A percentile compares a stretch with the other conserved stretches of the same genome.
These are phyloP conservation scores for Globisporangium rhizosaccharum DNA, from an alignment of 352 stramenopile species.

Conservation along the genomic window DNA sequence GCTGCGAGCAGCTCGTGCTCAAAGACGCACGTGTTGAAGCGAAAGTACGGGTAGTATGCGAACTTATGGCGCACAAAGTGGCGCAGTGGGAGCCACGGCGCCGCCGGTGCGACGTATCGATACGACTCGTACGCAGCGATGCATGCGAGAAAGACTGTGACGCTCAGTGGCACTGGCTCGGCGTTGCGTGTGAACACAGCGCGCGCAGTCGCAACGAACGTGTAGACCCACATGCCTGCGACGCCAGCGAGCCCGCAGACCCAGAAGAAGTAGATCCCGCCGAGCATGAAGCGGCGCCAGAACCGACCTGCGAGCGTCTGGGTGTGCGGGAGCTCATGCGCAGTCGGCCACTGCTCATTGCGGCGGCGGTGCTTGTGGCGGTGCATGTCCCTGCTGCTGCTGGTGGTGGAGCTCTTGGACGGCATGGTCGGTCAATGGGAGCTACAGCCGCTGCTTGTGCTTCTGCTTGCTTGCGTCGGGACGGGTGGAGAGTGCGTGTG, in stretches of 20 bases:
- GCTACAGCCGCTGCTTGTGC: too few species aligned
- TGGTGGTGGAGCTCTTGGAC: too few species aligned
- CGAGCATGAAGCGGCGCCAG: conserved; percentile 26
- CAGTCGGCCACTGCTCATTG: conserved; percentile 2
- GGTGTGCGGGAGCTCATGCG: conserved; percentile 1
- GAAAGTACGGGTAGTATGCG: conserved; percentile 34
- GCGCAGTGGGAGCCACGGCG: conserved; percentile 27
- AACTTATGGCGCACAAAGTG: conserved; percentile 18
- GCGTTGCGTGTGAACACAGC: conserved; percentile 13
- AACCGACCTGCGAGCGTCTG: conserved; percentile 22
- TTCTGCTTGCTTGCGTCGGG: too few species aligned
- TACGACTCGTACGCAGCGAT: conserved; percentile 45
- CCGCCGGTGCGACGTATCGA: conserved; percentile 20
- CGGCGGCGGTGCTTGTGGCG: not conserved
- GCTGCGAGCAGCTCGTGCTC: conserved; percentile 11
- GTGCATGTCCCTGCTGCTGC: too few species aligned
- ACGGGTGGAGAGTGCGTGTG: too few species aligned
- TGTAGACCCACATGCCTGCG: conserved; percentile 21
- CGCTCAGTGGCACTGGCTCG: conserved; percentile 8
- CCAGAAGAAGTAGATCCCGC: conserved; percentile 28
- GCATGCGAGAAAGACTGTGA: conserved; percentile 25
- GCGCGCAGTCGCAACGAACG: conserved; percentile 13
- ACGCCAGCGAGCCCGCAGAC: conserved; percentile 21
- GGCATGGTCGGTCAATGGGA: too few species aligned
- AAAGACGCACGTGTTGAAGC: conserved; percentile 28